Conservation (phyloP, 2,329 filamentous ascomycete genomes). For the Colletotrichum magnum region DNA sequence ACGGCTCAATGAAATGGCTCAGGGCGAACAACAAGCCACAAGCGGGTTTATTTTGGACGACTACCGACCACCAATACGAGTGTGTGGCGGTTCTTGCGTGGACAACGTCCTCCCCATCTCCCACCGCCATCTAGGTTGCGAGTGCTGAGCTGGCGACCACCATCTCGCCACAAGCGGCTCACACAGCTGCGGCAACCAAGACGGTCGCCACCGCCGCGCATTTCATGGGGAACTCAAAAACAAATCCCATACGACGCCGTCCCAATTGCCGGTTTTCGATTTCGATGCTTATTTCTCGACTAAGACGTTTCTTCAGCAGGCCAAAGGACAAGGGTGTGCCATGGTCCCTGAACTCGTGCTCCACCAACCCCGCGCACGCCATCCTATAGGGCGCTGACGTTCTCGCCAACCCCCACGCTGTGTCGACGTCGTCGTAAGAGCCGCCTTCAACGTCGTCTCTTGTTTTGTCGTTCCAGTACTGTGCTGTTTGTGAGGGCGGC, state of each 20-base stretch:
- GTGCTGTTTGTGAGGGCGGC: too few species aligned
- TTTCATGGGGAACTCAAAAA: background rate
- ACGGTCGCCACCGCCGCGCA: constrained; percentile 22
- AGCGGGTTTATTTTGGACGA: background rate
- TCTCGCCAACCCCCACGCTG: constrained; percentile 38
- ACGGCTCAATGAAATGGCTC: background rate
- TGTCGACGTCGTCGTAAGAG: constrained; percentile 19
- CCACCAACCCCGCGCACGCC: constrained; percentile 40
- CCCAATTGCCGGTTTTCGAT: constrained; percentile 7
- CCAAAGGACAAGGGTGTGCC: constrained; percentile 38
- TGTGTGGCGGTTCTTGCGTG: background rate
- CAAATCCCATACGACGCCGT: background rate
- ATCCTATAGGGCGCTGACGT: constrained; percentile 40
- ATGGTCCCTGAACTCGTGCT: constrained; percentile 31
- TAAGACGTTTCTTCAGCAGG: constrained; percentile 14
- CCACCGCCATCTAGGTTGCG: background rate
- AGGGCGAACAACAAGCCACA: constrained; percentile 12
- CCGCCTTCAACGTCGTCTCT: constrained; percentile 37
- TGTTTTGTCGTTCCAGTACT: background rate
- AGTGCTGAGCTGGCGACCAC: constrained; percentile 4
- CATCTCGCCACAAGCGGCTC: background rate
- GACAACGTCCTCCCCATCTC: constrained; percentile 8
- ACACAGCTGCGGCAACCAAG: background rate
- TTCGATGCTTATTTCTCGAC: constrained; percentile 24
- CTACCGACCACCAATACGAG: background rate